phyloP scores from a whole-genome alignment of 257 asterid species.

The Verbena officinalis region DNA sequence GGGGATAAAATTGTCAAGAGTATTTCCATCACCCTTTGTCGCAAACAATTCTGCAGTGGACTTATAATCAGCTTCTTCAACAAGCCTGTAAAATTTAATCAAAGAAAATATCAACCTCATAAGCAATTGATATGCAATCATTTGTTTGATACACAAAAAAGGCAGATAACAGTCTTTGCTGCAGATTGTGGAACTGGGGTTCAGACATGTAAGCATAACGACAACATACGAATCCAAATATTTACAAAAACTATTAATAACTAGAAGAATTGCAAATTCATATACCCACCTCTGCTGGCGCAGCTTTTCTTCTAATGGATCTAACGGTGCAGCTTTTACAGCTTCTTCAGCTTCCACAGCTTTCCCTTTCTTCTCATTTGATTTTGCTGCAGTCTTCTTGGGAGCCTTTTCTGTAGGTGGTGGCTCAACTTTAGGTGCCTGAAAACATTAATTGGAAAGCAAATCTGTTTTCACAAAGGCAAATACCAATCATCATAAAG shows the following conservation, averaged over 20 bases:
- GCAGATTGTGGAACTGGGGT: no score
- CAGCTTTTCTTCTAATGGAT: conserved; percentile 90
- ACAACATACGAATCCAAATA: no score
- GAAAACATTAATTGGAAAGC: conserved; percentile 26
- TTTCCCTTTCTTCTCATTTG: conserved; percentile 65
- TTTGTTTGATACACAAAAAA: no score
- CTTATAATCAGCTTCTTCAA: conserved; percentile 96
- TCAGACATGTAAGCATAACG: no score
- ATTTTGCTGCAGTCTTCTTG: conserved; percentile 61
- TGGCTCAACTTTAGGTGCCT: conserved; percentile 70
- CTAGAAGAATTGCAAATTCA: conserved; percentile 6
- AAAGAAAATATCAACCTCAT: conserved; percentile 3
- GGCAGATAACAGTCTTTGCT: no score
- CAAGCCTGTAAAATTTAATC: conserved; percentile 60
- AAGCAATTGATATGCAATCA: no score
- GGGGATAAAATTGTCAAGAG: conserved; percentile 87
- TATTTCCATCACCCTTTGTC: conserved; percentile 69
- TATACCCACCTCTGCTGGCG: conserved; percentile 76
- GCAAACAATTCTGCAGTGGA: conserved; percentile 83
- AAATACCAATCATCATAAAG: neutral
- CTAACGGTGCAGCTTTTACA: conserved; percentile 58
- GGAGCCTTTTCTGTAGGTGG: conserved; percentile 63
- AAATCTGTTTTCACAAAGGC: neutral
- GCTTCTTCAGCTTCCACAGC: conserved; percentile 49
- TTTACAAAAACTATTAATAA: neutral